phyloP scores from a whole-genome alignment of 129 eudicot species.

The Rutidosis leptorrhynchoides region DNA sequence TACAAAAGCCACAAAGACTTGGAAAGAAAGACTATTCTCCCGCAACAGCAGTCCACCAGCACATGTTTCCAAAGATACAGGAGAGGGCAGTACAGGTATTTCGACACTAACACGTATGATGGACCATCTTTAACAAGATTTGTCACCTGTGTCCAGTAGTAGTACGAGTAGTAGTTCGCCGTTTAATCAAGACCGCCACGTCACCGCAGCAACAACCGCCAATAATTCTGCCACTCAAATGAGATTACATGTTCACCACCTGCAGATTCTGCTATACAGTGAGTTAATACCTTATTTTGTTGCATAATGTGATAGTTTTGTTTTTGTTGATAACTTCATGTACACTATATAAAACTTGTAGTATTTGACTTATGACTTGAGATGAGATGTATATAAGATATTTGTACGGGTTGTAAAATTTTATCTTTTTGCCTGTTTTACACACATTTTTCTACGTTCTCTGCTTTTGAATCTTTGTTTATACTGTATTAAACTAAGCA shows the following conservation, averaged over 20 bases:
- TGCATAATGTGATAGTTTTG: neutral
- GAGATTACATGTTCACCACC: slow-evolving; percentile 3
- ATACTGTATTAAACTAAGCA: too few species aligned
- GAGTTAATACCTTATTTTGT: neutral
- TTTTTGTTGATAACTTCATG: slow-evolving; percentile 16
- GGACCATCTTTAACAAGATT: slow-evolving; percentile 60
- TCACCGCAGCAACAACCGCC: neutral
- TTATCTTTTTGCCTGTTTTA: too few species aligned
- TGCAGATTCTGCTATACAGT: slow-evolving; percentile 1
- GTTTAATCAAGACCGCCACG: neutral
- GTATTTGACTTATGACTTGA: too few species aligned
- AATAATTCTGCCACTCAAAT: slow-evolving; percentile 20
- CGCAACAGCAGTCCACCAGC: slow-evolving; percentile 58
- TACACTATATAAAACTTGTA: slow-evolving; percentile 9
- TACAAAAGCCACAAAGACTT: slow-evolving; percentile 80
- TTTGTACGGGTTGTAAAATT: too few species aligned
- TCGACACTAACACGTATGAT: slow-evolving; percentile 68
- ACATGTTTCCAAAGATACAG: slow-evolving; percentile 44
- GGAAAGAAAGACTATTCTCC: slow-evolving; percentile 89
- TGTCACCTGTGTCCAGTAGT: slow-evolving; percentile 13
- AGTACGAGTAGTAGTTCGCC: neutral
- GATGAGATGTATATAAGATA: too few species aligned
- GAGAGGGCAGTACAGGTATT: slow-evolving; percentile 51
- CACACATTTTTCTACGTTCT: too few species aligned
- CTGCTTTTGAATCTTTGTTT: too few species aligned